These are phyloP conservation scores for Aspergillus nidulans DNA, from an alignment of 495 filamentous ascomycete genomes.

Conservation along the genomic window DNA sequence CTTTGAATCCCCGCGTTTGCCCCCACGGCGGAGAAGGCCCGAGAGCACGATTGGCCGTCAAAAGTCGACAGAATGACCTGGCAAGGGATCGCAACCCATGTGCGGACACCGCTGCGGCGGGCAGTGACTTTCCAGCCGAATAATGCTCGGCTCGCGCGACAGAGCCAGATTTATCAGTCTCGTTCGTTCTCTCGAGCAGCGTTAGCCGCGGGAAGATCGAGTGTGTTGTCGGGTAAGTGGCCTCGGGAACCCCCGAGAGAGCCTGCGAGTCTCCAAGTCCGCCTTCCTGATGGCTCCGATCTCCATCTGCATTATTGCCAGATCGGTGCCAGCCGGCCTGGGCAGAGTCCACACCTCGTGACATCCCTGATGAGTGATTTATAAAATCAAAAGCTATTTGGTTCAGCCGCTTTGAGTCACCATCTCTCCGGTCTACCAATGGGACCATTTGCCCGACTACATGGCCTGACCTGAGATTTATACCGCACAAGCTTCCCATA, in stretches of 20 bases:
- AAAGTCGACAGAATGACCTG: slow-evolving; percentile 27
- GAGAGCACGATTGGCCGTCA: slow-evolving; percentile 14
- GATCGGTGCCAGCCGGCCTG: background rate
- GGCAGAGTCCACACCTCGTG: slow-evolving; percentile 13
- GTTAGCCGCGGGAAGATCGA: slow-evolving; percentile 27
- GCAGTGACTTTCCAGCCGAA: slow-evolving; percentile 32
- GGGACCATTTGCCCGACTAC: slow-evolving; percentile 2
- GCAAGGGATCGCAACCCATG: slow-evolving; percentile 32
- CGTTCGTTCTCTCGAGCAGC: slow-evolving; percentile 16
- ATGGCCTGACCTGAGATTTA: background rate
- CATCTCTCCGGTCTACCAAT: slow-evolving; percentile 6
- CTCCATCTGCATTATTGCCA: background rate
- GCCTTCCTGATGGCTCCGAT: background rate
- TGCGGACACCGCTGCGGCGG: slow-evolving; percentile 34
- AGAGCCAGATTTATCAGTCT: slow-evolving; percentile 11
- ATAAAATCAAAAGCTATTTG: background rate
- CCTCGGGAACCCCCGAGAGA: slow-evolving; percentile 9
- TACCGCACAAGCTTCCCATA: background rate
- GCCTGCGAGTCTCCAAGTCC: background rate
- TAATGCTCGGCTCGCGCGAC: slow-evolving; percentile 17
- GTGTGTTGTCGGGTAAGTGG: slow-evolving; percentile 27
- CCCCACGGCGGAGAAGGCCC: slow-evolving; percentile 16
- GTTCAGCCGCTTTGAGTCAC: slow-evolving; percentile 13
- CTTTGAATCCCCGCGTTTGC: slow-evolving; percentile 7
- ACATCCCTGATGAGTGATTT: slow-evolving; percentile 14